Conservation (phyloP, 1,284 basidiomycete genomes). For the Sporisorium graminicola region DNA sequence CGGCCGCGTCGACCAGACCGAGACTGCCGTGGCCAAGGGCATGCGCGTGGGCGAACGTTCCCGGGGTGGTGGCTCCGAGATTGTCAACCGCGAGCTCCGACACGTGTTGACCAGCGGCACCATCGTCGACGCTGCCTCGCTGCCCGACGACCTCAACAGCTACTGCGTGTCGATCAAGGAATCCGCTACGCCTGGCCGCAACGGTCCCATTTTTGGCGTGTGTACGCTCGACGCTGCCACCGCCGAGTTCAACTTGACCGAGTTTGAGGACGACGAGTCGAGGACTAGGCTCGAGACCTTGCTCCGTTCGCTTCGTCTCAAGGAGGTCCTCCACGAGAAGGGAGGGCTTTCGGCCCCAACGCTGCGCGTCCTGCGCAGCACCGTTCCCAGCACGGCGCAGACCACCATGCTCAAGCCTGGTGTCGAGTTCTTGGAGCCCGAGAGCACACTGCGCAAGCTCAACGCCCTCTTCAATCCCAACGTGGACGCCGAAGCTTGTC, state of each 20-base stretch:
- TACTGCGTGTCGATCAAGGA: conserved; percentile 93
- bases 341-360: conserved; percentile 71
- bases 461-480: conserved; percentile 57
- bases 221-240: conserved; percentile 97
- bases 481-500: conserved; percentile 29
- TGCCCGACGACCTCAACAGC: conserved; percentile 92
- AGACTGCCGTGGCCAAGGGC: conserved; percentile 82
- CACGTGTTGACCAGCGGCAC: conserved; percentile 98
- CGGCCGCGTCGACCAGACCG: conserved; percentile 94
- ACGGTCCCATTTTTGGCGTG: conserved; percentile 78
- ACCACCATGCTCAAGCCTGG: conserved; percentile 65
- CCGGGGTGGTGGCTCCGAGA: conserved; percentile 72
- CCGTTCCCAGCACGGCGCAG: conserved; percentile 57
- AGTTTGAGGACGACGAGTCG: conserved; percentile 91
- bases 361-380: conserved; percentile 61
- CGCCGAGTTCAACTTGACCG: conserved; percentile 91
- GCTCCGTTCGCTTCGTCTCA: conserved; percentile 90
- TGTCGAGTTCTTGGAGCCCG: conserved; percentile 61
- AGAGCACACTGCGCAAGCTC: conserved; percentile 55
- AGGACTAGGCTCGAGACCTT: conserved; percentile 93
- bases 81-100: conserved; percentile 80
- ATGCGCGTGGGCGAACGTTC: conserved; percentile 74
- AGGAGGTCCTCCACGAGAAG: conserved; percentile 93
- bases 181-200: conserved; percentile 21
- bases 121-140: conserved; percentile 87